Evolutionary conservation across 148 eudicot genomes (phyloP), one percentile per base, ranked within the genome.

Genomic region (Vaccinium macrocarpon): DNA sequence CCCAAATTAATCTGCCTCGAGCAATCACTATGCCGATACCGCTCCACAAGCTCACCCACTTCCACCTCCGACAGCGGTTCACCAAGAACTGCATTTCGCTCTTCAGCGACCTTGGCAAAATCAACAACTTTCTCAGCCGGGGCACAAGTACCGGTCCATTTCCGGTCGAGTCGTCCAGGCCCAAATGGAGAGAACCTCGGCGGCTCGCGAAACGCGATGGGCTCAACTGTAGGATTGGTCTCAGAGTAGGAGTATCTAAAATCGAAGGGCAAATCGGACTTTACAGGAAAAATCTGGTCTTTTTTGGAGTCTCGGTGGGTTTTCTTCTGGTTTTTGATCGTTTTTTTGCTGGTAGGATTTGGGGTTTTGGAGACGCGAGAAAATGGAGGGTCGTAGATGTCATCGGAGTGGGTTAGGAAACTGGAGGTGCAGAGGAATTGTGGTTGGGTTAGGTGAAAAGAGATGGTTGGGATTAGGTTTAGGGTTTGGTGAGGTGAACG

Each of bases 191-290:
- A 97, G 84, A 92, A 97, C 62, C 82, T 79, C 48, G 93, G 92
- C 56, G 98, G 93, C 85, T 97, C 99, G 0, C 99, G 97, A 56
- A 91, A 97, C 42, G 95, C 97, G 68, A 95, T 95, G 29, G 98
- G 99, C 29, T 88, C 23, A 16, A 86, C 78, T 0, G 83, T 55
- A 0, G 92, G 90, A 86, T 90, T 87, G 83, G 89, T 84, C 79
- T 97, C 98, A 0, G 98, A 92, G 87, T 97, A 97, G 6, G 99
- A 97, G 92, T 95, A 88, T 49, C 91, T 86, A 82, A 95, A 97
- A 80, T 95, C 99, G 71, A 97, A 97, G 73, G 99, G 99, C 18
- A 97, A 81, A 49, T 91, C 87, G 56, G 99, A 88, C 0, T 85
- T 91, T 5, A 90, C 4, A 3, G 90, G 77, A 71, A 84, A 70